Conservation (phyloP, 371 early-diverging fungal genomes). For the Mucor racemosus region DNA sequence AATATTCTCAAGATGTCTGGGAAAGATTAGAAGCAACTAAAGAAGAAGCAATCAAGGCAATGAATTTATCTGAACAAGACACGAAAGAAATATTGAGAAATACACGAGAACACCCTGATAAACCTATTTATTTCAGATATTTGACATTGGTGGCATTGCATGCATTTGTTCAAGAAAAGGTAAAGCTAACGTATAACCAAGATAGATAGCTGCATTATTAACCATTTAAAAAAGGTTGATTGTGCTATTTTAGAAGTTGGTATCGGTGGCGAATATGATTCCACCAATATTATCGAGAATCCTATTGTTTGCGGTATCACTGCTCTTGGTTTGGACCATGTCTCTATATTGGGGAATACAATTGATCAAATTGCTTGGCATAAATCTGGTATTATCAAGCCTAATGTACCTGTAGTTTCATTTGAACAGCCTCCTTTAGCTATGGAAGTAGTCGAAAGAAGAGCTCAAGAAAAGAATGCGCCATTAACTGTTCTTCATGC, state of each 20-base stretch:
- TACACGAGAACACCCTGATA: conserved; percentile 57
- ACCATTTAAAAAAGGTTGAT: too few species aligned
- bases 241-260: conserved; percentile 85
- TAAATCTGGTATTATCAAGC: conserved; percentile 92
- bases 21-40: conserved; percentile 67
- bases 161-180: conserved; percentile 81
- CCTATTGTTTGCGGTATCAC: conserved; percentile 85
- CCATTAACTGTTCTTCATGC: conserved; percentile 30
- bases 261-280: conserved; percentile 86
- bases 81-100: conserved; percentile 35
- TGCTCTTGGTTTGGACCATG: conserved; percentile 83
- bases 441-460: conserved; percentile 66
- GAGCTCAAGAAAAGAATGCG: conserved; percentile 71
- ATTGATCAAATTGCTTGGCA: conserved; percentile 91
- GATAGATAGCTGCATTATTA: too few species aligned
- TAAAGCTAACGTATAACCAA: too few species aligned
- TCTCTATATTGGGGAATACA: conserved; percentile 73
- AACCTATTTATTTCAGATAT: conserved; percentile 90
- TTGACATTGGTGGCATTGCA: conserved; percentile 90
- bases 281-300: conserved; percentile 76
- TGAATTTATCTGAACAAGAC: conserved; percentile 28
- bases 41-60: conserved; percentile 37
- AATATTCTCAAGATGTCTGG: conserved; percentile 90
- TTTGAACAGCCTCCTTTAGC: conserved; percentile 76
- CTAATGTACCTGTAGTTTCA: conserved; percentile 69